Evolutionary conservation across 257 asterid species (phyloP).

Genomic region (Plantago major): DNA sequence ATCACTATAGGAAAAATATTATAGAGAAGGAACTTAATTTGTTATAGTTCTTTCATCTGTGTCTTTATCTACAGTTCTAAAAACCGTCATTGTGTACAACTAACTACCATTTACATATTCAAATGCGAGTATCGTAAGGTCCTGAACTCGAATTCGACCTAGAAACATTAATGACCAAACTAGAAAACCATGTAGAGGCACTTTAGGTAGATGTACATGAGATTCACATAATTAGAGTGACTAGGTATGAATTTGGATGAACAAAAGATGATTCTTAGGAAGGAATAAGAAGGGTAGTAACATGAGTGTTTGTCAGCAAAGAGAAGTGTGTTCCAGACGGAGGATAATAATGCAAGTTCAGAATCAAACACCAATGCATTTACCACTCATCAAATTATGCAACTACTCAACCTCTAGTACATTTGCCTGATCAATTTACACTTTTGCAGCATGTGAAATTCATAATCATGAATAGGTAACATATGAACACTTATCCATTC

Average conservation of each 20-base stretch:
- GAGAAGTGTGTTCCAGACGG: not conserved
- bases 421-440: constrained; percentile 15
- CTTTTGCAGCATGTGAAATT: constrained; percentile 22
- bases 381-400: constrained; percentile 18
- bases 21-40: too few species aligned
- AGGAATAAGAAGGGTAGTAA: constrained; percentile 12
- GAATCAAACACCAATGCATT: too few species aligned
- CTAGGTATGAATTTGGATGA: not conserved
- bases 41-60: too few species aligned
- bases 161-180: not conserved
- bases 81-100: too few species aligned
- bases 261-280: too few species aligned
- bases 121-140: too few species aligned
- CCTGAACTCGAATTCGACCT: not conserved
- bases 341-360: too few species aligned
- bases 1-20: too few species aligned
- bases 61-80: too few species aligned
- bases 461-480: not conserved
- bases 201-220: constrained; percentile 13
- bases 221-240: constrained; percentile 16
- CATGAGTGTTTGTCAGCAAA: constrained; percentile 26
- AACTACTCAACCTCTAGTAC: constrained; percentile 16
- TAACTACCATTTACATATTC: too few species aligned
- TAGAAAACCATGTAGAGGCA: not conserved
- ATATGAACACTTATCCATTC: too few species aligned